Conservation (phyloP, 2,329 filamentous ascomycete genomes). For the Parastagonospora avenae region DNA sequence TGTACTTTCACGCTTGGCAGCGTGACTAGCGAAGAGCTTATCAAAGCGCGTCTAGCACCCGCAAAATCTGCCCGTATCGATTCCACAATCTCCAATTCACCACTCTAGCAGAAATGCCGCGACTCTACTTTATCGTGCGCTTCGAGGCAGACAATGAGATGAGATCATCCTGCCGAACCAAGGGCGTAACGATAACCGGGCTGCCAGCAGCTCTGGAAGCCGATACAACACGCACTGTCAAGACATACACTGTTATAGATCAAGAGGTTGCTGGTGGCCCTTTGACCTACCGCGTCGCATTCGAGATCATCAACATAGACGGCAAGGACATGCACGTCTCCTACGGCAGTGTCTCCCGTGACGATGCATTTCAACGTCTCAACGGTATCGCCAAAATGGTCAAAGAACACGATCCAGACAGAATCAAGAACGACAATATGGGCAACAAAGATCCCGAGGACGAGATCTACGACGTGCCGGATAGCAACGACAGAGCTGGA, state of each 20-base stretch:
- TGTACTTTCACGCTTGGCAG: background rate
- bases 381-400: background rate
- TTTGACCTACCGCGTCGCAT: background rate
- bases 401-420: background rate
- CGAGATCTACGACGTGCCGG: too few relatives aligned
- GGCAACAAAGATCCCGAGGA: background rate
- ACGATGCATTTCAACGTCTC: background rate
- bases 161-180: background rate
- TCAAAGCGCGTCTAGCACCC: background rate
- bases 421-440: background rate
- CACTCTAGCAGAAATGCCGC: background rate
- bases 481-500: too few relatives aligned
- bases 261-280: background rate
- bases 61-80: background rate
- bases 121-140: background rate
- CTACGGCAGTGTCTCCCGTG: background rate
- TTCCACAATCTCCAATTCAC: background rate
- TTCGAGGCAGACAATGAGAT: background rate
- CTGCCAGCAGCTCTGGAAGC: background rate
- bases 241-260: background rate
- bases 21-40: background rate
- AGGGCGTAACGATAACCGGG: background rate
- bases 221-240: background rate
- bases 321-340: background rate
- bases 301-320: background rate